These are phyloP conservation scores for Nakazawaea ambrosiae DNA, from an alignment of 805 yeast genomes.

Conservation along the genomic window DNA sequence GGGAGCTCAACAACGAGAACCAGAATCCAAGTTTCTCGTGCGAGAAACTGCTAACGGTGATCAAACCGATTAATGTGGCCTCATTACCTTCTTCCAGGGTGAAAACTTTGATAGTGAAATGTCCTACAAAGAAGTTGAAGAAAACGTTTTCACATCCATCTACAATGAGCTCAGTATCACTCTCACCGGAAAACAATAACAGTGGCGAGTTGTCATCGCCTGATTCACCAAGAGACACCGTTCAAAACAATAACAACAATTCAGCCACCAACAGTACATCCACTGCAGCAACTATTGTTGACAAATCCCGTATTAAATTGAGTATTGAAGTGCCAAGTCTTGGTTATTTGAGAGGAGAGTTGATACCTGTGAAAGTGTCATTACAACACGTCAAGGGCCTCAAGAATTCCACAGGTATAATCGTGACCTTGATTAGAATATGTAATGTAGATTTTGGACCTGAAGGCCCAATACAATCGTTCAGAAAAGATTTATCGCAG, in stretches of 20 bases:
- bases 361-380: slow-evolving; percentile 61
- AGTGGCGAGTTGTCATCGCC: slow-evolving; percentile 6
- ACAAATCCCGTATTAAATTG: slow-evolving; percentile 25
- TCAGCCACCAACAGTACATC: background rate
- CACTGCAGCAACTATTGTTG: background rate
- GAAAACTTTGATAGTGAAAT: slow-evolving; percentile 55
- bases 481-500: slow-evolving; percentile 79
- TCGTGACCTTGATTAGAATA: slow-evolving; percentile 72
- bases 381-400: slow-evolving; percentile 67
- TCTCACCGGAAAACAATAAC: slow-evolving; percentile 1
- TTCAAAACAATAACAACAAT: background rate
- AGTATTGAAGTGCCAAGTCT: slow-evolving; percentile 44
- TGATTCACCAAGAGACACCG: background rate
- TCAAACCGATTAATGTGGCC: slow-evolving; percentile 72
- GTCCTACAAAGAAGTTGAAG: slow-evolving; percentile 34
- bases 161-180: background rate
- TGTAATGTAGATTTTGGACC: slow-evolving; percentile 59
- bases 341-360: slow-evolving; percentile 77
- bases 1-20: slow-evolving; percentile 15
- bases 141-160: slow-evolving; percentile 35
- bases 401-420: slow-evolving; percentile 64
- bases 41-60: slow-evolving; percentile 51
- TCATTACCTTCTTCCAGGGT: slow-evolving; percentile 60
- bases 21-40: slow-evolving; percentile 32
- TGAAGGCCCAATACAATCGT: slow-evolving; percentile 61